A percentile compares a stretch with the other conserved stretches of the same genome.
phyloP scores from a whole-genome alignment of 495 filamentous ascomycete genomes.

The Cercophora scortea region DNA sequence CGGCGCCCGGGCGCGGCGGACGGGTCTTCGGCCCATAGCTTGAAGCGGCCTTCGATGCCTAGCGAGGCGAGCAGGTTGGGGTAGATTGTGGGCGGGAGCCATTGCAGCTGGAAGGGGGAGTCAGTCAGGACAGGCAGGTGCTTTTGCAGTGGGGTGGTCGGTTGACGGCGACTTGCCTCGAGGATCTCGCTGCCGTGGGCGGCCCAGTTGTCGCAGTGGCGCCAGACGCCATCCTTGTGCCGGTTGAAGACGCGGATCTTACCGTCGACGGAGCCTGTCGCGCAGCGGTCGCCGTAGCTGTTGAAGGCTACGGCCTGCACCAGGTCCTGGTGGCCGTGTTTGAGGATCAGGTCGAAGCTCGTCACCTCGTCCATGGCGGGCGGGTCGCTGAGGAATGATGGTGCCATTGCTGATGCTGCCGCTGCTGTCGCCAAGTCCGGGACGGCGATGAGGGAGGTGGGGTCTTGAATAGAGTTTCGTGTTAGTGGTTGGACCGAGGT shows the following conservation, averaged over 20 bases:
- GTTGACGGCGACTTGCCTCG: slow-evolving; percentile 50
- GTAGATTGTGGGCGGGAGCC: slow-evolving; percentile 53
- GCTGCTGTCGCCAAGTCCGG: neutral
- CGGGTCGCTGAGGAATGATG: slow-evolving; percentile 56
- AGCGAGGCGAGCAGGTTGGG: slow-evolving; percentile 55
- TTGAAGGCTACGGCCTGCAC: slow-evolving; percentile 64
- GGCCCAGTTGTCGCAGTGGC: slow-evolving; percentile 76
- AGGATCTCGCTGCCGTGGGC: slow-evolving; percentile 88
- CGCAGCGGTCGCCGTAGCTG: slow-evolving; percentile 81
- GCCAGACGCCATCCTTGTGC: slow-evolving; percentile 69
- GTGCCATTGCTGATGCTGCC: slow-evolving; percentile 3
- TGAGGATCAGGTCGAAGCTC: slow-evolving; percentile 39
- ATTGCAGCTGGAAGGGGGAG: slow-evolving; percentile 55
- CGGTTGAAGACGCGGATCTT: slow-evolving; percentile 86
- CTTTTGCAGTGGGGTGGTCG: neutral
- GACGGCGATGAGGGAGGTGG: neutral
- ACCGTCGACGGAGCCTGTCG: slow-evolving; percentile 86
- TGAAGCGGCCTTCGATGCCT: slow-evolving; percentile 79
- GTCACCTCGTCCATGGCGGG: slow-evolving; percentile 70
- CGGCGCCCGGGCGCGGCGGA: slow-evolving; percentile 67
- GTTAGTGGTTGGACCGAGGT: neutral
- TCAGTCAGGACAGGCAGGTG: neutral
- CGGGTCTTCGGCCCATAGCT: slow-evolving; percentile 83
- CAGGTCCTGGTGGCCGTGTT: slow-evolving; percentile 60
- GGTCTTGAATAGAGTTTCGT: neutral